These are phyloP conservation scores for Ogataea methanolica DNA, from an alignment of 805 yeast genomes.

Conservation along the genomic window DNA sequence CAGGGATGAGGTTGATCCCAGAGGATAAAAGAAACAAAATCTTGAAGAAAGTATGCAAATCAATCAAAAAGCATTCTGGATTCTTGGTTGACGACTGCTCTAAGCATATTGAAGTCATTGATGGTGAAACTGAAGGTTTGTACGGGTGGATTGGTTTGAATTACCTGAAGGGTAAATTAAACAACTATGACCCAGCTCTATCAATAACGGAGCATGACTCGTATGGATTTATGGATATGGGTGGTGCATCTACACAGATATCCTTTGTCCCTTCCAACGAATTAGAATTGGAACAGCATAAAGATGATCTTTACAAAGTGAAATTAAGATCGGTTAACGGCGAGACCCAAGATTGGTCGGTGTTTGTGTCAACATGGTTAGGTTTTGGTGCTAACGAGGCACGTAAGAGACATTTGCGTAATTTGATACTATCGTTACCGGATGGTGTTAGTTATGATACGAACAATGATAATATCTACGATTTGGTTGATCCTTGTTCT, in stretches of 20 bases:
- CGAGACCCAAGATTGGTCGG: constrained; percentile 66
- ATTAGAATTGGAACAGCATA: constrained; percentile 58
- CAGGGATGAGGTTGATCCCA: constrained; percentile 87
- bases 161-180: constrained; percentile 66
- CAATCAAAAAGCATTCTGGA: constrained; percentile 47
- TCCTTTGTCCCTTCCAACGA: constrained; percentile 79
- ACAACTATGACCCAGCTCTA: constrained; percentile 35
- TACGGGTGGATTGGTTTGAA: constrained; percentile 95
- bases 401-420: constrained; percentile 61
- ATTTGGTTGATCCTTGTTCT: constrained; percentile 72
- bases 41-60: constrained; percentile 55
- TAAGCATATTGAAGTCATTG: constrained; percentile 77
- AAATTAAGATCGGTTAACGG: constrained; percentile 69
- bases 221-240: constrained; percentile 97
- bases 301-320: constrained; percentile 68
- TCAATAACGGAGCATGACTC: constrained; percentile 36
- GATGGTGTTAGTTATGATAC: constrained; percentile 39
- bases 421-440: constrained; percentile 44
- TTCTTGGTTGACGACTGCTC: constrained; percentile 59
- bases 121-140: constrained; percentile 91
- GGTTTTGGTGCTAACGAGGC: constrained; percentile 98
- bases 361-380: constrained; percentile 94
- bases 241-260: constrained; percentile 96
- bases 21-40: constrained; percentile 47
- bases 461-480: constrained; percentile 42